These are phyloP conservation scores for Hypoxylon sp. DNA, from an alignment of 2,329 filamentous ascomycete species.

Conservation along the genomic window DNA sequence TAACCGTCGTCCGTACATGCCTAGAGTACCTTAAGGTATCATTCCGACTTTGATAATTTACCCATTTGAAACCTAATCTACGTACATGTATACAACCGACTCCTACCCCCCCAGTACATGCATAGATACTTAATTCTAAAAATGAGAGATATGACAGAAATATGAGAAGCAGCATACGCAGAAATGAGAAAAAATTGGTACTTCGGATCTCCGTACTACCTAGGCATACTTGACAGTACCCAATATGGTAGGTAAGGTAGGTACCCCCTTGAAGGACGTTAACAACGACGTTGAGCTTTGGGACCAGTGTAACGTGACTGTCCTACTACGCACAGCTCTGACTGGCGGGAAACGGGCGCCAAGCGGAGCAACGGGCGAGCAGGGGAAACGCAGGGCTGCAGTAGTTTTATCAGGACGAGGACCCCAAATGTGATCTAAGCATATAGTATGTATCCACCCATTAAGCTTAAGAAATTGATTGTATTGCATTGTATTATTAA, in stretches of 20 bases:
- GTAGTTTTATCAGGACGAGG: slow-evolving; percentile 21
- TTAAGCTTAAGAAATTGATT: slow-evolving; percentile 30
- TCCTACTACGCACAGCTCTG: slow-evolving; percentile 17
- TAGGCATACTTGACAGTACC: slow-evolving; percentile 1
- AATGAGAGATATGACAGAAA: slow-evolving; percentile 6
- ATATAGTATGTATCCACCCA: slow-evolving; percentile 23
- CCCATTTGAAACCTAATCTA: slow-evolving; percentile 13
- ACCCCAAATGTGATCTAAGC: slow-evolving; percentile 31
- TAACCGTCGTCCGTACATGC: slow-evolving; percentile 13
- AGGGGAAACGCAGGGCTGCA: slow-evolving; percentile 30
- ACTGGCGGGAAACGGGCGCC: slow-evolving; percentile 21
- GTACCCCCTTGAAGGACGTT: slow-evolving; percentile 8
- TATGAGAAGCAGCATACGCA: not conserved
- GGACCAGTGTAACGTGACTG: slow-evolving; percentile 34
- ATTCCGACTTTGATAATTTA: slow-evolving; percentile 17
- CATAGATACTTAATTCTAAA: not conserved
- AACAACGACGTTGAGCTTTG: slow-evolving; percentile 22
- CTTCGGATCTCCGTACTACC: not conserved
- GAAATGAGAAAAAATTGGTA: not conserved
- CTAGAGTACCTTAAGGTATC: too few relatives aligned
- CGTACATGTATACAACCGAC: slow-evolving; percentile 1
- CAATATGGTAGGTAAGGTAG: slow-evolving; percentile 7
- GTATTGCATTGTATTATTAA: slow-evolving; percentile 2
- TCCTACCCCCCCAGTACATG: not conserved
- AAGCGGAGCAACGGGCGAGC: slow-evolving; percentile 15